Conservation (phyloP, 371 early-diverging fungal genomes). For the Actinomucor elegans region DNA sequence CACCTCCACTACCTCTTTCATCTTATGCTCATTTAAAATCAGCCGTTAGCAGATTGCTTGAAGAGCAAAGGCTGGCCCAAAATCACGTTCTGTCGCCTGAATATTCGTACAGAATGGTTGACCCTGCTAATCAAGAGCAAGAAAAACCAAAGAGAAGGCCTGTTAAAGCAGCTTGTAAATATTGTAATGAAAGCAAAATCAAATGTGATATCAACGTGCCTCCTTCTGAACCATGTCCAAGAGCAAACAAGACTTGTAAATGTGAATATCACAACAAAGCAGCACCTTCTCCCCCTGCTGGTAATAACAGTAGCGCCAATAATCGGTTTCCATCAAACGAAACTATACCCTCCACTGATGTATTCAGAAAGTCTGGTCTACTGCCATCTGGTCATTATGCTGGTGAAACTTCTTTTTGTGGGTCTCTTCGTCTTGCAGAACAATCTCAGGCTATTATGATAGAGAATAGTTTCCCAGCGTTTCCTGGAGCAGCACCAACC, state of each 20-base stretch:
- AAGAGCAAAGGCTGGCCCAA: too few relatives aligned
- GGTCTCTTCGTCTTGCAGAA: not conserved
- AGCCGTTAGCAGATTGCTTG: too few relatives aligned
- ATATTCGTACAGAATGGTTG: too few relatives aligned
- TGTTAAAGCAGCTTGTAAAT: slow-evolving; percentile 15
- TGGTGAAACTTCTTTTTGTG: slow-evolving; percentile 26
- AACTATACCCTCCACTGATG: slow-evolving; percentile 15
- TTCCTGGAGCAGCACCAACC: not conserved
- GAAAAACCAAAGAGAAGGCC: slow-evolving; percentile 1
- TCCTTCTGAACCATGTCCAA: slow-evolving; percentile 13
- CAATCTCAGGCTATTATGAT: not conserved
- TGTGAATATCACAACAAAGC: slow-evolving; percentile 15
- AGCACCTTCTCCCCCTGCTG: not conserved
- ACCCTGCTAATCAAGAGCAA: not conserved
- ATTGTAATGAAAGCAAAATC: slow-evolving; percentile 19
- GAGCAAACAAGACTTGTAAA: slow-evolving; percentile 5
- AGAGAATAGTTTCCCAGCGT: slow-evolving; percentile 14
- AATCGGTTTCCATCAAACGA: not conserved
- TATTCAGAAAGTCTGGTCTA: slow-evolving; percentile 22
- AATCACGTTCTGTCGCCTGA: too few relatives aligned
- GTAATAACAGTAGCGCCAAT: not conserved
- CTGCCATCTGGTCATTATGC: slow-evolving; percentile 19
- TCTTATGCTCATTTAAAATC: too few relatives aligned
- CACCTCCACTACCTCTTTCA: slow-evolving; percentile 16
- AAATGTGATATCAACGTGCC: slow-evolving; percentile 18